Percentiles rank a stretch among this genome's conserved stretches.
phyloP scores from a whole-genome alignment of 257 asterid species.

The Capsicum rhomboideum region DNA sequence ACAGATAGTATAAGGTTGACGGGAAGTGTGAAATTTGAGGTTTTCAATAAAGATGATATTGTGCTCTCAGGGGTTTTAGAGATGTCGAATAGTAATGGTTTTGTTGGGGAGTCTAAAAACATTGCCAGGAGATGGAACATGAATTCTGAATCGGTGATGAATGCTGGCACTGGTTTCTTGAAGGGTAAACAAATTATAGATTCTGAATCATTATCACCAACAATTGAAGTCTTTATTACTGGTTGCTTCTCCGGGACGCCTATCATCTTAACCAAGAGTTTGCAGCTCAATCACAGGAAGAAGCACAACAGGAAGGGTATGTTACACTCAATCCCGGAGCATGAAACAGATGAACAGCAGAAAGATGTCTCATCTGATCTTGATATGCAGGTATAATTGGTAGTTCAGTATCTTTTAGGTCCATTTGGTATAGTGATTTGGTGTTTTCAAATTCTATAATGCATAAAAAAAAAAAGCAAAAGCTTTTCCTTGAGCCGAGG shows the following conservation, averaged over 20 bases:
- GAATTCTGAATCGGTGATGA: constrained; percentile 61
- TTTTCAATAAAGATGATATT: constrained; percentile 46
- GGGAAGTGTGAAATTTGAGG: constrained; percentile 68
- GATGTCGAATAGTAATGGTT: constrained; percentile 43
- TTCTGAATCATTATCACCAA: constrained; percentile 43
- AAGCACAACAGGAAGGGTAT: constrained; percentile 48
- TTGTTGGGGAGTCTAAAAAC: constrained; percentile 34
- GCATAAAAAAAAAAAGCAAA: too few species aligned
- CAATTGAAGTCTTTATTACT: constrained; percentile 81
- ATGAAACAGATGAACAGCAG: constrained; percentile 28
- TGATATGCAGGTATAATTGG: constrained; percentile 54
- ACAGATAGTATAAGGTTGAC: constrained; percentile 67
- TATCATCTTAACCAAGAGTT: constrained; percentile 59
- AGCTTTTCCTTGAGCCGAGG: too few species aligned
- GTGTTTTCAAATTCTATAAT: background rate
- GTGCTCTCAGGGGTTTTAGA: constrained; percentile 69
- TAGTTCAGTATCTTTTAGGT: background rate
- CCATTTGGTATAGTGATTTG: background rate
- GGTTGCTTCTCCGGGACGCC: constrained; percentile 78
- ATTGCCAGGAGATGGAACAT: constrained; percentile 42
- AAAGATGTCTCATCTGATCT: constrained; percentile 38
- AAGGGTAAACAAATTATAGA: constrained; percentile 52
- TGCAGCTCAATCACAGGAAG: constrained; percentile 57
- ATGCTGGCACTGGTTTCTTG: constrained; percentile 47
- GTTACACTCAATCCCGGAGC: constrained; percentile 67